These are phyloP conservation scores for Pogostemon cablin DNA, from an alignment of 257 asterid genomes.

Conservation along the genomic window DNA sequence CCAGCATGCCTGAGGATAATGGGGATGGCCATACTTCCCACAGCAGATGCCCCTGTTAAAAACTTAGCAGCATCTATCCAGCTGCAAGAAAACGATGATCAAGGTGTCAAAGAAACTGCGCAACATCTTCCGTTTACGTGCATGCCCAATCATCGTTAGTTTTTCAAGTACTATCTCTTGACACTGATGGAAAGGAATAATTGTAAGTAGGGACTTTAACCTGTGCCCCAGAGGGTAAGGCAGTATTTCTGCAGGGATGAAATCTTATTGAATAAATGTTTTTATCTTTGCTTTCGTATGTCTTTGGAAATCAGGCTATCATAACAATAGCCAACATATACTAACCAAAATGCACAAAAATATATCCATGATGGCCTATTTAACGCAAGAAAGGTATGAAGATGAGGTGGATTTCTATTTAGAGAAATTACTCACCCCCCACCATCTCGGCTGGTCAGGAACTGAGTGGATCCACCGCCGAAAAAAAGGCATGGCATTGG, in stretches of 20 bases:
- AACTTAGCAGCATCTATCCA: slow-evolving; percentile 97
- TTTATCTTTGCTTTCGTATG: neutral
- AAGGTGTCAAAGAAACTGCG: neutral
- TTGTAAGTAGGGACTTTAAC: too few relatives aligned
- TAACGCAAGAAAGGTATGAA: slow-evolving; percentile 4
- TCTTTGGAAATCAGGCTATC: neutral
- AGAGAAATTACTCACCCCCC: slow-evolving; percentile 74
- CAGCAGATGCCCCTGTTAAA: slow-evolving; percentile 94
- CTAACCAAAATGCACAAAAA: slow-evolving; percentile 7
- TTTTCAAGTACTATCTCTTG: too few relatives aligned
- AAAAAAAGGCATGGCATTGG: slow-evolving; percentile 98
- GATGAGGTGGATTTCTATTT: slow-evolving; percentile 9
- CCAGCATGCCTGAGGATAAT: slow-evolving; percentile 86
- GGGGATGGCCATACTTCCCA: slow-evolving; percentile 95
- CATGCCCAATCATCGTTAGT: neutral
- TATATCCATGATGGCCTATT: neutral
- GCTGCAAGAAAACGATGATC: slow-evolving; percentile 38
- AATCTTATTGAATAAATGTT: neutral
- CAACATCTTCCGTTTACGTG: neutral
- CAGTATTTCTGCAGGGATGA: neutral
- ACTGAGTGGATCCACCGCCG: slow-evolving; percentile 96
- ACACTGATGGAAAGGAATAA: too few relatives aligned
- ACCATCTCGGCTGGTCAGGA: slow-evolving; percentile 89
- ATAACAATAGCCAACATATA: neutral
- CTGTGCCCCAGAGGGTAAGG: too few relatives aligned